Percentiles rank a stretch among this genome's conserved stretches.
phyloP scores from a whole-genome alignment of 140 eudicot species.

The Erigeron philadelphicus region DNA sequence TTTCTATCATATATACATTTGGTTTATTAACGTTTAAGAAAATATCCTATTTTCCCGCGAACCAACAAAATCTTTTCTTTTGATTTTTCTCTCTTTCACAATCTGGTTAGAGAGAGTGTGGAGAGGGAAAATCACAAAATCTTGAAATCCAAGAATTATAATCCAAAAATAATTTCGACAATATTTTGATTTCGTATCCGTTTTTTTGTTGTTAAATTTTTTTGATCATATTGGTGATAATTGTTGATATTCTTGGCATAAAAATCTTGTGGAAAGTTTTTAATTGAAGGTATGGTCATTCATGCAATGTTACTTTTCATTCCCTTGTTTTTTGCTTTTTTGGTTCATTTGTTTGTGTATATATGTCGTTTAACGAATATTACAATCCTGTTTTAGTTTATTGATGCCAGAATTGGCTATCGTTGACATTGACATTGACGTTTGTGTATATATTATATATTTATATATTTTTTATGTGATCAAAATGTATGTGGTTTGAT shows the following conservation, averaged over 20 bases:
- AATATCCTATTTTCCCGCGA: conserved; percentile 50
- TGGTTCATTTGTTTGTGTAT: conserved; percentile 6
- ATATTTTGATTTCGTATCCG: too few relatives aligned
- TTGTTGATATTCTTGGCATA: conserved; percentile 8
- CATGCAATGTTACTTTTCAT: neutral
- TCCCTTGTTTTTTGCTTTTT: neutral
- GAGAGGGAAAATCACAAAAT: conserved; percentile 26
- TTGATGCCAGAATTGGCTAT: too few relatives aligned
- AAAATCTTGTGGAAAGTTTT: neutral
- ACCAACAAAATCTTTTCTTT: conserved; percentile 25
- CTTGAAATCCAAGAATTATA: conserved; percentile 16
- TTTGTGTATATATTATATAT: neutral
- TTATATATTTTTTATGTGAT: neutral
- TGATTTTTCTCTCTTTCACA: conserved; percentile 21
- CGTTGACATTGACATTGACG: too few relatives aligned
- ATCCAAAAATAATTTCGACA: conserved; percentile 5
- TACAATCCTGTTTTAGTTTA: too few relatives aligned
- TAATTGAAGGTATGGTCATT: conserved; percentile 21
- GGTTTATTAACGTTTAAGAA: conserved; percentile 20
- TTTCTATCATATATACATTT: conserved; percentile 3
- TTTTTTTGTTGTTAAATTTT: neutral
- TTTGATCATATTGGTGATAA: neutral
- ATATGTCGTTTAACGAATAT: too few relatives aligned
- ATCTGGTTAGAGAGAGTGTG: conserved; percentile 31
- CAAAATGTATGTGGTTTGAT: conserved; percentile 1